Conservation (phyloP, 345 rosid species). For the Hibiscus tridactylites region DNA sequence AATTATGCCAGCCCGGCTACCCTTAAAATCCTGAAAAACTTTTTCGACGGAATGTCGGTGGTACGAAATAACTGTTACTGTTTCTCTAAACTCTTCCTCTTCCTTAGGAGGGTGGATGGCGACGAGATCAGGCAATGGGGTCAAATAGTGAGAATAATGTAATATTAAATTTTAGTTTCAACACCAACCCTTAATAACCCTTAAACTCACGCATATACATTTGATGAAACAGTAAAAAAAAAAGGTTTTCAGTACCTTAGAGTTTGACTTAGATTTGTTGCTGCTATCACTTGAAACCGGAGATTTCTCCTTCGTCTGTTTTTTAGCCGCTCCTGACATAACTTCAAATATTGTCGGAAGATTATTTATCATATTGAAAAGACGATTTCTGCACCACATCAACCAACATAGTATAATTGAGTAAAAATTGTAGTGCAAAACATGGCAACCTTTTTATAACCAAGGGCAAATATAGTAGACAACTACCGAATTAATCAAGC, state of each 20-base stretch:
- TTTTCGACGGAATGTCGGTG: conserved; percentile 10
- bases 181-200: not conserved
- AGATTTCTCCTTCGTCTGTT: too few species aligned
- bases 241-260: conserved; percentile 36
- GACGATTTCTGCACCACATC: conserved; percentile 55
- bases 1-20: too few species aligned
- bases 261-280: conserved; percentile 67
- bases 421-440: not conserved
- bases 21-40: too few species aligned
- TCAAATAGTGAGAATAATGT: not conserved
- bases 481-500: too few species aligned
- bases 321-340: too few species aligned
- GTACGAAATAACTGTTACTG: too few species aligned
- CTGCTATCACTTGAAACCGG: conserved; percentile 10
- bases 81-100: too few species aligned
- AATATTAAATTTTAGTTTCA: not conserved
- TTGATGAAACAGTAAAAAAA: not conserved
- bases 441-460: not conserved
- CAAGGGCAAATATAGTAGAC: not conserved
- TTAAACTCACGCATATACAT: not conserved
- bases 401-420: conserved; percentile 2
- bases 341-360: too few species aligned
- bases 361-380: conserved; percentile 64
- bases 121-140: not conserved
- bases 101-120: too few species aligned